phyloP scores from a whole-genome alignment of 2,329 filamentous ascomycete species.

The Hypoxylon sp. region DNA sequence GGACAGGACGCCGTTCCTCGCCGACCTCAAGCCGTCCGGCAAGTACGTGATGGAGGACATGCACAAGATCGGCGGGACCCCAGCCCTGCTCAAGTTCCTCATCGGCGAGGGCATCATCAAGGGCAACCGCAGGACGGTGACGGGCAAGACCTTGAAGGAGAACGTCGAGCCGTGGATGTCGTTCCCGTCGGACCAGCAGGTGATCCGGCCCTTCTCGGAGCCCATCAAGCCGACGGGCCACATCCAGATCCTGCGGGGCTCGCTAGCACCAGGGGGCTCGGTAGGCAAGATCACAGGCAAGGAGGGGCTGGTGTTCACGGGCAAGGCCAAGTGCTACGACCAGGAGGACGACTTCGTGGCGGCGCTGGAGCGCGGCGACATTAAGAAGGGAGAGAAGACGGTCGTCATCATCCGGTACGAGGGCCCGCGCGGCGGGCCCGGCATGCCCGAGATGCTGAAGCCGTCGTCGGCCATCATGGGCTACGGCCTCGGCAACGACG shows the following conservation, averaged over 20 bases:
- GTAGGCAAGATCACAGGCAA: constrained; percentile 96
- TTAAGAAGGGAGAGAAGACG: constrained; percentile 86
- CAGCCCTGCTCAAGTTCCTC: constrained; percentile 86
- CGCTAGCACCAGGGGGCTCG: constrained; percentile 83
- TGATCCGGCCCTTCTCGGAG: constrained; percentile 81
- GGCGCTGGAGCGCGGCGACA: constrained; percentile 77
- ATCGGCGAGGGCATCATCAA: constrained; percentile 84
- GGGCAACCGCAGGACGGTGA: constrained; percentile 82
- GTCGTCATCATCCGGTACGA: constrained; percentile 93
- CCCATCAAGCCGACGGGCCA: constrained; percentile 90
- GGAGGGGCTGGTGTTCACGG: constrained; percentile 83
- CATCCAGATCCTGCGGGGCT: constrained; percentile 86
- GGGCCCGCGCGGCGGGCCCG: constrained; percentile 90
- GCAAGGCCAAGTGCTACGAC: constrained; percentile 83
- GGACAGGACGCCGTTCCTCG: constrained; percentile 79
- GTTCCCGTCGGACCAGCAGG: constrained; percentile 77
- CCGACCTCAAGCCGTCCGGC: constrained; percentile 84
- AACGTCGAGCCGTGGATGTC: constrained; percentile 80
- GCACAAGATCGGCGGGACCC: constrained; percentile 87
- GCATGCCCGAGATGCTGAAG: constrained; percentile 96
- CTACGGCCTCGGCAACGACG: constrained; percentile 78
- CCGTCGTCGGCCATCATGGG: constrained; percentile 94
- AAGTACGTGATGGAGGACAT: constrained; percentile 87
- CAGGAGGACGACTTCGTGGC: constrained; percentile 82
- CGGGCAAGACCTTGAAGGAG: constrained; percentile 86